Evolutionary conservation across 2,329 filamentous ascomycete species (phyloP).

Genomic region (Cercospora brassicicola): DNA sequence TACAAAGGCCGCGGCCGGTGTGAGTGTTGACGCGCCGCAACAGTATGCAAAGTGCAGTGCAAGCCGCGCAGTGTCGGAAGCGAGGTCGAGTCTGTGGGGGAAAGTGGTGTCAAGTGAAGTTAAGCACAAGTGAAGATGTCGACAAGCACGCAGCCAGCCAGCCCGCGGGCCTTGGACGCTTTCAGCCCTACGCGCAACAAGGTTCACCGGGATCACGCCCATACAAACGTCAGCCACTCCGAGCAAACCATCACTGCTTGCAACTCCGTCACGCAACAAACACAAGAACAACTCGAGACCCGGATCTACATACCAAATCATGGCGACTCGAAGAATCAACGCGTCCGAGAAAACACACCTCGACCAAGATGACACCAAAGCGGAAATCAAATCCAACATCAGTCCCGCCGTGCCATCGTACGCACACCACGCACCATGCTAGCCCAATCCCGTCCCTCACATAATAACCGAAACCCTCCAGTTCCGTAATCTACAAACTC

Average conservation of each 20-base stretch:
- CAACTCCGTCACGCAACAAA: background rate
- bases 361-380: constrained; percentile 40
- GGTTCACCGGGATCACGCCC: background rate
- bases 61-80: background rate
- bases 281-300: constrained; percentile 27
- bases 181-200: constrained; percentile 6
- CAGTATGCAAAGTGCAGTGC: background rate
- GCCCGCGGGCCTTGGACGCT: background rate
- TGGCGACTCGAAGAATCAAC: constrained; percentile 70
- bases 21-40: background rate
- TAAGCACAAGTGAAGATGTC: constrained; percentile 4
- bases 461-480: constrained; percentile 38
- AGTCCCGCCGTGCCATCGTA: constrained; percentile 81
- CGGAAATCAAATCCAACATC: constrained; percentile 63
- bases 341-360: constrained; percentile 66
- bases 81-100: background rate
- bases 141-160: background rate
- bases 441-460: background rate
- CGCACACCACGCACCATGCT: constrained; percentile 35
- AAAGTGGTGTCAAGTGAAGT: background rate
- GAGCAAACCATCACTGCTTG: background rate
- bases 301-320: constrained; percentile 38
- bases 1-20: background rate
- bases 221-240: constrained; percentile 6
- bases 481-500: constrained; percentile 85